Percentiles rank a stretch among this genome's conserved stretches.
Conservation (phyloP, 257 asterid genomes). For the Plantago elongata region DNA sequence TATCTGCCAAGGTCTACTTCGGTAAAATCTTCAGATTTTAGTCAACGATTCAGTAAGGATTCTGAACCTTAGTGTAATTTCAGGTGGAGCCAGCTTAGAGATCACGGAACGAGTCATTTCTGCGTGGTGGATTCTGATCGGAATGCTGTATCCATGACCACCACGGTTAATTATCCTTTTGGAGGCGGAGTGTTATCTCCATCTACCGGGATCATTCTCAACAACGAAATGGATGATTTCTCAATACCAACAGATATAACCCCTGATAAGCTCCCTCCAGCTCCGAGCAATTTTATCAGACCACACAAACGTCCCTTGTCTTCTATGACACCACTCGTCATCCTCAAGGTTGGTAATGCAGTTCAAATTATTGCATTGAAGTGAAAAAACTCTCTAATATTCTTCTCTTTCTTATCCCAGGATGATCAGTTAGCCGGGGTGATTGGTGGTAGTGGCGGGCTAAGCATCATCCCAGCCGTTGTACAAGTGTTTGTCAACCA, state of each 20-base stretch:
- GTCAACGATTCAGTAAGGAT: background rate
- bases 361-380: background rate
- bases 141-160: constrained; percentile 87
- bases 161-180: constrained; percentile 62
- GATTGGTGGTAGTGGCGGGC: constrained; percentile 88
- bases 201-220: constrained; percentile 79
- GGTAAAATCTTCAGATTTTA: background rate
- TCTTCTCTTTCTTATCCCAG: constrained; percentile 24
- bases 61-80: background rate
- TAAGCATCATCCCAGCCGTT: constrained; percentile 73
- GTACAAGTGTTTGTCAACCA: constrained; percentile 81
- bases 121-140: constrained; percentile 79
- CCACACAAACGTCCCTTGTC: constrained; percentile 90
- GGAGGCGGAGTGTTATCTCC: constrained; percentile 82
- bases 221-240: constrained; percentile 95
- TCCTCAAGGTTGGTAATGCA: constrained; percentile 62
- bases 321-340: constrained; percentile 81
- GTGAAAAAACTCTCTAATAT: background rate
- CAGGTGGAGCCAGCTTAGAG: constrained; percentile 79
- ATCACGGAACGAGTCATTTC: constrained; percentile 85
- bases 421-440: constrained; percentile 78
- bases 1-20: constrained; percentile 53
- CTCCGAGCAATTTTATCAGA: constrained; percentile 74
- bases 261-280: constrained; percentile 68
- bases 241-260: constrained; percentile 60